Percentiles rank a stretch among this genome's conserved stretches.
phyloP scores from a whole-genome alignment of 352 stramenopile species.

The Pythium volutum region DNA sequence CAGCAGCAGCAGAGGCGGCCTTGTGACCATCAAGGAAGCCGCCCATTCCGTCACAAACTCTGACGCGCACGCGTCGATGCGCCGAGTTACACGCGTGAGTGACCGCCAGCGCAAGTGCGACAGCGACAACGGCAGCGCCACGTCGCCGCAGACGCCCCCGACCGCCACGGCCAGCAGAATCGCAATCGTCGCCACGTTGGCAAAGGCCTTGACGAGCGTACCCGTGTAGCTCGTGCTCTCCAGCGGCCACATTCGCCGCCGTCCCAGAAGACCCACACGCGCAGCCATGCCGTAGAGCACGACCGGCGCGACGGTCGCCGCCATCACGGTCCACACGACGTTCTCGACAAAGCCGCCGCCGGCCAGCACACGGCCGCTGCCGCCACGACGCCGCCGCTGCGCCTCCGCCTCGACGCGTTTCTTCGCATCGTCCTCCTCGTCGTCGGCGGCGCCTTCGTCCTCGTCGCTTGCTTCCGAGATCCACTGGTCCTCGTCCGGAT shows the following conservation, averaged over 20 bases:
- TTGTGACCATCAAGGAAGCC: background rate
- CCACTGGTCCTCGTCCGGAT: conserved; percentile 22
- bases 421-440: background rate
- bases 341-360: conserved; percentile 40
- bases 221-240: conserved; percentile 17
- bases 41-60: conserved; percentile 16
- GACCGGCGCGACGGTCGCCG: conserved; percentile 36
- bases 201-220: conserved; percentile 24
- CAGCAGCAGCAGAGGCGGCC: conserved; percentile 1
- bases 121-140: conserved; percentile 5
- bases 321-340: conserved; percentile 50
- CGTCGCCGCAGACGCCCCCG: conserved; percentile 9
- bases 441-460: conserved; percentile 11
- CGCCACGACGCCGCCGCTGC: background rate
- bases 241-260: conserved; percentile 20
- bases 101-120: conserved; percentile 13
- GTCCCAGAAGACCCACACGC: background rate
- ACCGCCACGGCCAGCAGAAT: conserved; percentile 8
- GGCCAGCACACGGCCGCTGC: conserved; percentile 9
- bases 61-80: conserved; percentile 10
- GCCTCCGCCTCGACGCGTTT: background rate
- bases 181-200: conserved; percentile 22
- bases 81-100: conserved; percentile 4
- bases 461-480: conserved; percentile 17
- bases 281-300: conserved; percentile 36